These are phyloP conservation scores for Areca catechu DNA, from an alignment of 176 grass and related monocot genomes.

Conservation along the genomic window DNA sequence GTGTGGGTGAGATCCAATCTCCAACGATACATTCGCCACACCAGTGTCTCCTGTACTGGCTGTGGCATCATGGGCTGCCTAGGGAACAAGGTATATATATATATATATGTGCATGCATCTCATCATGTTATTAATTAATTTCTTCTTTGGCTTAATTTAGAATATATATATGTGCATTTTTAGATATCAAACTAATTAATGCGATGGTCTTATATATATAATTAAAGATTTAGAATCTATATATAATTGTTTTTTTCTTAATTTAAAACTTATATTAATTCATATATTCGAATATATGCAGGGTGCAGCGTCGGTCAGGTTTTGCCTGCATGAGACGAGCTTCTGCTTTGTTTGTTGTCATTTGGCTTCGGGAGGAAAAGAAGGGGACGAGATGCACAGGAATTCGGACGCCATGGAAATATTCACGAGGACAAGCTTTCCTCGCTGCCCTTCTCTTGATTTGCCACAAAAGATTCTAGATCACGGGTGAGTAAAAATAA, in stretches of 20 bases:
- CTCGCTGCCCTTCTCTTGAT: constrained; percentile 26
- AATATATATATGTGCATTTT: no score
- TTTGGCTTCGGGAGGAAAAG: constrained; percentile 53
- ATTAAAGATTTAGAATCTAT: no score
- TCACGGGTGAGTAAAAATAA: constrained; percentile 67
- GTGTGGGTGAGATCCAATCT: constrained; percentile 17
- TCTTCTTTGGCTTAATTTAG: no score
- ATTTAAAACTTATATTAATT: neutral
- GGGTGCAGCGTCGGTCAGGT: constrained; percentile 49
- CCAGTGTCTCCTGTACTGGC: constrained; percentile 4
- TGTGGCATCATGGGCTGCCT: constrained; percentile 16
- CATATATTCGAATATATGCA: neutral
- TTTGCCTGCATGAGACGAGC: constrained; percentile 54
- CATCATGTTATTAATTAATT: neutral
- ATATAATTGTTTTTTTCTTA: neutral
- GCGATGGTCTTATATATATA: no score
- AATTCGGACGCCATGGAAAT: constrained; percentile 59
- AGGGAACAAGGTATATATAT: constrained; percentile 22
- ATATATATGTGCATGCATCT: no score
- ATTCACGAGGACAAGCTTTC: constrained; percentile 45
- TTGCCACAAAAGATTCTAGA: constrained; percentile 46
- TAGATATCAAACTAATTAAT: no score
- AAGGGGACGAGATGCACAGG: constrained; percentile 56
- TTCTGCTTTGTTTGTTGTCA: constrained; percentile 70
- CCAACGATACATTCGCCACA: neutral